These are phyloP conservation scores for Astragalus glycyphyllos DNA, from an alignment of 306 rosid genomes.

Conservation along the genomic window DNA sequence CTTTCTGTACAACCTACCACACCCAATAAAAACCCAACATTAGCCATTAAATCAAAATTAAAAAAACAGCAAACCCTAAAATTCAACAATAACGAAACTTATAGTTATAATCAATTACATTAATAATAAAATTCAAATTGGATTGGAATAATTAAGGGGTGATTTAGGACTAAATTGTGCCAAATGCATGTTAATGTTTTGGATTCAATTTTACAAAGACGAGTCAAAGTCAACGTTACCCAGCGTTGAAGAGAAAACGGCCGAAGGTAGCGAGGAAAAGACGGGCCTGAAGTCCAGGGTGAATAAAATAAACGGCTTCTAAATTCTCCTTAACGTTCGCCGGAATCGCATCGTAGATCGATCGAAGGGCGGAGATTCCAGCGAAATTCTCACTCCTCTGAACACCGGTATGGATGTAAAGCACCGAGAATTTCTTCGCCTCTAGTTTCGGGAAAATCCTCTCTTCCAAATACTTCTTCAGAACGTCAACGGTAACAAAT, in stretches of 20 bases:
- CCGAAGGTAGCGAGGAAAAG: slow-evolving; percentile 95
- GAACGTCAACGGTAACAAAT: slow-evolving; percentile 61
- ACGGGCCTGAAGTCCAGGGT: slow-evolving; percentile 81
- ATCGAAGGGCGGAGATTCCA: slow-evolving; percentile 78
- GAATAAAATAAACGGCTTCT: slow-evolving; percentile 77
- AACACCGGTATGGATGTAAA: slow-evolving; percentile 84
- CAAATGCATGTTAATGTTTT: not conserved
- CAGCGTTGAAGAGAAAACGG: slow-evolving; percentile 79
- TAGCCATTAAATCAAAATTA: slow-evolving; percentile 4
- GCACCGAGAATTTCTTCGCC: slow-evolving; percentile 66
- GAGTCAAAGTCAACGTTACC: slow-evolving; percentile 52
- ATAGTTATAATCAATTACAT: not conserved
- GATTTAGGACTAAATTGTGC: not conserved
- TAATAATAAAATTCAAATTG: not conserved
- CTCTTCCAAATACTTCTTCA: slow-evolving; percentile 75
- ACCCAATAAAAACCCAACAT: slow-evolving; percentile 28
- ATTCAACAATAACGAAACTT: not conserved
- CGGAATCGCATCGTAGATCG: slow-evolving; percentile 86
- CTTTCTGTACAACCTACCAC: slow-evolving; percentile 79
- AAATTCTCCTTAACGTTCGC: slow-evolving; percentile 73
- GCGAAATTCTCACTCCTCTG: slow-evolving; percentile 83
- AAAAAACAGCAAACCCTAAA: not conserved
- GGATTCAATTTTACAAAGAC: no score
- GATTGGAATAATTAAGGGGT: not conserved
- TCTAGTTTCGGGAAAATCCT: slow-evolving; percentile 67